Base-by-base conservation (phyloP, 257 asterid genomes). In the Pogostemon cablin region DNA sequence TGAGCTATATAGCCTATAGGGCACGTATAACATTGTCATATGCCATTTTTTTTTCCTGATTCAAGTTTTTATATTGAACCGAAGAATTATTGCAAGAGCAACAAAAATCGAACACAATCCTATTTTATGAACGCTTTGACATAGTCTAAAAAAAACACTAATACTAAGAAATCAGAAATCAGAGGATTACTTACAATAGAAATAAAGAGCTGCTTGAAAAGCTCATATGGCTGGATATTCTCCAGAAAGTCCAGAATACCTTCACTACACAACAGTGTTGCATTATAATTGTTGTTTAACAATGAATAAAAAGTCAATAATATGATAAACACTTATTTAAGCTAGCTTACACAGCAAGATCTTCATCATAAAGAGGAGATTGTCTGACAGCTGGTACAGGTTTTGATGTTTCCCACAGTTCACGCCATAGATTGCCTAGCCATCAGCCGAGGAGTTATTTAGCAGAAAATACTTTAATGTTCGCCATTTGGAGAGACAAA, bases 331-430 rank as follows among this genome's bases (percentile, higher is more conserved):
- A 39, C 50, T 1, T 8, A 64, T 38, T 35, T 69, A 57, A 70
- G 79, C 58, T 57, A 80, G 81, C 97, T 88, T 81, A 95, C 99
- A 91, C 99, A 58, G 96, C 95, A 77, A 95, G 83, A 80, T 95
- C 99, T 84, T 95, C 99, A 54, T 95, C 98, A 78, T 86, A 95
- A 69, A 95, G 96, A 49, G 99, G 98, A 52, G 93, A 77, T 73
- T 95, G 99, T 80, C 82, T 82, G 74, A 88, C 91, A 42, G 99
- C 96, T 56, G 98, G 98, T 65, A 95, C 84, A 54, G 97, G 90
- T 79, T 95, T 95, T 71, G 99, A 81, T 50, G 99, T 85, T 84
- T 89, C 98, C 99, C 99, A 95, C 62, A 95, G 84, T 85, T 95
- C 98, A 65, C 89, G 96, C 99, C 99, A 95, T 78, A 95, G 86